Conservation (phyloP, 768 basidiomycete genomes). For the Podaxis sp. region DNA sequence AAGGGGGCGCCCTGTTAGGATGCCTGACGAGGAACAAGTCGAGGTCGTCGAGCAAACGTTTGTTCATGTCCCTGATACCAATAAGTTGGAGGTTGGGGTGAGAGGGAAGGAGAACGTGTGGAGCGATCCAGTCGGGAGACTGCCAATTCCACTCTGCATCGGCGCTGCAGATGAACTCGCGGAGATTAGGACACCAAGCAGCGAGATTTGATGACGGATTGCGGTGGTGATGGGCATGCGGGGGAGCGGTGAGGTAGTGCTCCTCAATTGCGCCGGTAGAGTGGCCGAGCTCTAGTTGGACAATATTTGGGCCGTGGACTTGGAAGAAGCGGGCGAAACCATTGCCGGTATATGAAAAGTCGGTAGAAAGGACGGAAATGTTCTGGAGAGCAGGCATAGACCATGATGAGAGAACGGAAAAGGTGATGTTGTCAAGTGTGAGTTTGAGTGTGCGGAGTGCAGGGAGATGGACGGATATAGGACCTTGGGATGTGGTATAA, state of each 20-base stretch:
- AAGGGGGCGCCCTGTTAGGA: background rate
- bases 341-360: slow-evolving; percentile 65
- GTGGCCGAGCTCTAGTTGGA: slow-evolving; percentile 72
- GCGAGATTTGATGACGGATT: slow-evolving; percentile 38
- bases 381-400: slow-evolving; percentile 60
- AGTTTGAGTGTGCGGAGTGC: slow-evolving; percentile 67
- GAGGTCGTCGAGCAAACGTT: slow-evolving; percentile 50
- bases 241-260: slow-evolving; percentile 55
- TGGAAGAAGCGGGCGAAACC: slow-evolving; percentile 68
- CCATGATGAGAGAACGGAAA: slow-evolving; percentile 65
- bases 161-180: slow-evolving; percentile 70
- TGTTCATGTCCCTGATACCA: slow-evolving; percentile 70
- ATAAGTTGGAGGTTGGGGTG: slow-evolving; percentile 65
- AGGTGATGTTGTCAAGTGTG: slow-evolving; percentile 70
- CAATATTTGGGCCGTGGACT: slow-evolving; percentile 58
- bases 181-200: slow-evolving; percentile 68
- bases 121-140: slow-evolving; percentile 77
- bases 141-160: slow-evolving; percentile 84
- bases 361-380: slow-evolving; percentile 66
- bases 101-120: slow-evolving; percentile 65
- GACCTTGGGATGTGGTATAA: slow-evolving; percentile 21
- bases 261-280: slow-evolving; percentile 66
- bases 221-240: slow-evolving; percentile 31
- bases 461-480: slow-evolving; percentile 48
- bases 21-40: slow-evolving; percentile 26